Evolutionary conservation across 2,329 filamentous ascomycete genomes (phyloP), one percentile per base, ranked within the genome.

Genomic region (Paecilomyces variotii): DNA sequence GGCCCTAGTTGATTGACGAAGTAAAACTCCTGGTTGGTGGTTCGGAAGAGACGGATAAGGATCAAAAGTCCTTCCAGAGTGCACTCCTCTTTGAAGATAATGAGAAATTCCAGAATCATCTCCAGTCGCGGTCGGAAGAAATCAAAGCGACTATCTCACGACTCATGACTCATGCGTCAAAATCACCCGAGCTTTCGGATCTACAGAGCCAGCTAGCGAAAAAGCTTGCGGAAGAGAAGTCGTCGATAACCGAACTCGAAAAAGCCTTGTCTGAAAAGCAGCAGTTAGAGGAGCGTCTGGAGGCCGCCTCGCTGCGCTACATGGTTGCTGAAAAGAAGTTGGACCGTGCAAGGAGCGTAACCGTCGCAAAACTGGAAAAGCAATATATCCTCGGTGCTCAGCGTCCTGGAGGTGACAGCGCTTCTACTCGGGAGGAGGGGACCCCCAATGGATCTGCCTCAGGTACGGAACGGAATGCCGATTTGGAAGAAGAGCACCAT

Each of bases 281-380:
- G 57, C 86, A 90, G 65, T 80, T 96, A 2, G 90, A 90, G 53
- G 89, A 94, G 68, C 88, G 93, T 62, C 80, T 97, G 24, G 93
- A 97, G 70, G 87, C 85, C 34, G 94, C 93, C 14, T 96, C 91
- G 4, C 80, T 96, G 60, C 85, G 94, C 63, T 97, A 96, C 69
- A 90, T 97, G 79, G 90, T 95, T 65, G 94, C 94, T 0, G 94
- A 99, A 73, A 95, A 96, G 78, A 94, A 91, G 72, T 80, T 97
- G 56, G 94, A 99, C 72, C 86, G 94, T 51, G 85, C 88, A 26
- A 93, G 90, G 74, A 99, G 94, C 70, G 79, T 86, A 14, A 91
- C 96, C 59, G 91, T 97, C 1, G 89, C 92, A 61, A 96, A 96
- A 72, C 76, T 99, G 60, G 94, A 97, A 72, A 89, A 91, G 67